Conservation (phyloP, 208 protist species). For the Trypanosoma platydactyli region DNA sequence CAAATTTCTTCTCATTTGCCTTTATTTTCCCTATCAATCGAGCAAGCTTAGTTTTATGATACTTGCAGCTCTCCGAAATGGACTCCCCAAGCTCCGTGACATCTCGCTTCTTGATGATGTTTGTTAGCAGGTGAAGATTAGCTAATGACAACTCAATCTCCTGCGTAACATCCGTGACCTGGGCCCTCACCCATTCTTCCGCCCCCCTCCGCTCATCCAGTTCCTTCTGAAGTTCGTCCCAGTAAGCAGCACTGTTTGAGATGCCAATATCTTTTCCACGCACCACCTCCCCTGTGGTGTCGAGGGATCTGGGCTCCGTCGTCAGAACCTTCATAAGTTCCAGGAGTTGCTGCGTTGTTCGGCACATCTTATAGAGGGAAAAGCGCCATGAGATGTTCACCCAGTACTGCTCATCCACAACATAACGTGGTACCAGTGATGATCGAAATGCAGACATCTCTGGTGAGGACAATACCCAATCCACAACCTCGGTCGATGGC, state of each 20-base stretch:
- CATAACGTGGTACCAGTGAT: slow-evolving; percentile 43
- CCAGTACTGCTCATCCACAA: slow-evolving; percentile 58
- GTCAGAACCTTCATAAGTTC: slow-evolving; percentile 31
- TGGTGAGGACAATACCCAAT: slow-evolving; percentile 34
- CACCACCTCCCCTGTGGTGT: neutral
- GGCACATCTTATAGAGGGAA: slow-evolving; percentile 38
- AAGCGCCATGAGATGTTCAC: slow-evolving; percentile 54
- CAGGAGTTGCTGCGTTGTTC: slow-evolving; percentile 28
- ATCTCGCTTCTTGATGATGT: slow-evolving; percentile 49
- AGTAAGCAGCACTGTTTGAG: slow-evolving; percentile 21
- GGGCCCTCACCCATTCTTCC: slow-evolving; percentile 25
- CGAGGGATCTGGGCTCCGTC: slow-evolving; percentile 15
- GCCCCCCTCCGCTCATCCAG: slow-evolving; percentile 24
- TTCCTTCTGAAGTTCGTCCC: slow-evolving; percentile 34
- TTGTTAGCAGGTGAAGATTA: slow-evolving; percentile 63
- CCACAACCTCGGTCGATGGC: slow-evolving; percentile 39
- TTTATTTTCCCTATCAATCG: slow-evolving; percentile 37
- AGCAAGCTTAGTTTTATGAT: slow-evolving; percentile 64
- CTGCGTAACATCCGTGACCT: slow-evolving; percentile 22
- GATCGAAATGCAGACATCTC: slow-evolving; percentile 38
- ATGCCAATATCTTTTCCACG: slow-evolving; percentile 10
- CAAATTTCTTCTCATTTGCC: slow-evolving; percentile 31
- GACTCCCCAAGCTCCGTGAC: slow-evolving; percentile 50
- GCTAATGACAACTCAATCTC: slow-evolving; percentile 48
- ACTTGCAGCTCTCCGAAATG: slow-evolving; percentile 68